phyloP scores from a whole-genome alignment of 257 asterid genomes.

The Plantago elongata region DNA sequence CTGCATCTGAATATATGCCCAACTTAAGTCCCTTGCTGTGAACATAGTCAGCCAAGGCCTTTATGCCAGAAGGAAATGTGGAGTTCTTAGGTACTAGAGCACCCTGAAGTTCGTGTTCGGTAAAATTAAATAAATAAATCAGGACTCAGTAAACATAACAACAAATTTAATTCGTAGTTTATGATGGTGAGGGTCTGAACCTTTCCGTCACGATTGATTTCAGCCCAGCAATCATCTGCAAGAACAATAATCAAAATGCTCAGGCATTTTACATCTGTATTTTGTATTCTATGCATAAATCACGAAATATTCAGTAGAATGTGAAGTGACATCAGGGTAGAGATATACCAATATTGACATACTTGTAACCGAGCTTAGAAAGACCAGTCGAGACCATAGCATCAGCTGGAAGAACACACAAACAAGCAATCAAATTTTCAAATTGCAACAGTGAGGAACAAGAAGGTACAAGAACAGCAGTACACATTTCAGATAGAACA shows the following conservation, averaged over 20 bases:
- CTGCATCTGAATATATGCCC: conserved; percentile 93
- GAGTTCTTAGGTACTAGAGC: conserved; percentile 57
- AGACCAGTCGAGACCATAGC: conserved; percentile 92
- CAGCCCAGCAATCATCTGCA: conserved; percentile 94
- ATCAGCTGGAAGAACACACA: conserved; percentile 59
- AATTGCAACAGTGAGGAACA: neutral
- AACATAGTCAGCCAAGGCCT: conserved; percentile 86
- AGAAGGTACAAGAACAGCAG: neutral
- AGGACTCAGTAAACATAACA: neutral
- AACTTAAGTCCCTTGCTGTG: conserved; percentile 87
- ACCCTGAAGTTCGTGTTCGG: conserved; percentile 45
- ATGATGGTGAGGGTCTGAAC: conserved; percentile 21
- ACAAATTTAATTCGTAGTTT: neutral
- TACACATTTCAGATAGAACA: neutral
- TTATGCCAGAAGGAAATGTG: conserved; percentile 91
- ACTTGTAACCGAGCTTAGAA: conserved; percentile 67
- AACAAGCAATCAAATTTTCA: neutral
- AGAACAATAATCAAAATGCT: conserved; percentile 12
- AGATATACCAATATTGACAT: conserved; percentile 72
- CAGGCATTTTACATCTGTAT: conserved; percentile 8
- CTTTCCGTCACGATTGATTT: conserved; percentile 50
- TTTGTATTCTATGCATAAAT: neutral
- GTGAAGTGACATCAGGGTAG: neutral
- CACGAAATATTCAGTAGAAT: too few species aligned
- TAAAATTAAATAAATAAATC: conserved; percentile 3